Conservation (phyloP, 2,329 filamentous ascomycete species). For the Graphiopsis chlorocephala region DNA sequence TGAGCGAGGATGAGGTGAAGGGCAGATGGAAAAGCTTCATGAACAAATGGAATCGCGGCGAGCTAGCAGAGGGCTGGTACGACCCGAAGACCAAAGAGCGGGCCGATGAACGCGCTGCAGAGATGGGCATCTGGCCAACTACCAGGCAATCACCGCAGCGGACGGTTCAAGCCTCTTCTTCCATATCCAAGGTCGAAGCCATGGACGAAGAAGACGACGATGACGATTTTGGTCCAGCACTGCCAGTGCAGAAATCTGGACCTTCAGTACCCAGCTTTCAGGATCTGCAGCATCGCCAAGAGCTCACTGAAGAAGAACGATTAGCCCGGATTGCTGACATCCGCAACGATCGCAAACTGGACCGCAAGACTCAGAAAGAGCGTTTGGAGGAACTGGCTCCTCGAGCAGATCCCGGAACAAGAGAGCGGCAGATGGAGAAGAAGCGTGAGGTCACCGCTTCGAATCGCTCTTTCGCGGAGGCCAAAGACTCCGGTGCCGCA, state of each 20-base stretch:
- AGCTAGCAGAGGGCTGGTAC: slow-evolving; percentile 90
- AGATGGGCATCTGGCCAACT: background rate
- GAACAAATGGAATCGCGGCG: slow-evolving; percentile 85
- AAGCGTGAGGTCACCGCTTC: slow-evolving; percentile 68
- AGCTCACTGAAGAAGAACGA: slow-evolving; percentile 51
- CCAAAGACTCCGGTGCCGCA: slow-evolving; percentile 60
- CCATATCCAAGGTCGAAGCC: background rate
- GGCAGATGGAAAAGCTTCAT: slow-evolving; percentile 94
- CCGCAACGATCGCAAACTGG: slow-evolving; percentile 56
- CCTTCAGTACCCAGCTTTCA: slow-evolving; percentile 67
- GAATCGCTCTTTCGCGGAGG: slow-evolving; percentile 69
- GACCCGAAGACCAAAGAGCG: slow-evolving; percentile 68
- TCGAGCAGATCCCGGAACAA: slow-evolving; percentile 76
- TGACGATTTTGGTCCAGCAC: slow-evolving; percentile 56
- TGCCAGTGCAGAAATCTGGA: slow-evolving; percentile 43
- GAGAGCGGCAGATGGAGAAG: slow-evolving; percentile 85
- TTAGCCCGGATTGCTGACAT: slow-evolving; percentile 50
- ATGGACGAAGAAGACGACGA: slow-evolving; percentile 50
- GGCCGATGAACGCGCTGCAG: slow-evolving; percentile 37
- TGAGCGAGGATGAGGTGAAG: slow-evolving; percentile 71
- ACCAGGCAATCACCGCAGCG: background rate
- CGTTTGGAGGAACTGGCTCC: slow-evolving; percentile 77
- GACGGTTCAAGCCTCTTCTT: background rate
- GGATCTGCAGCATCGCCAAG: slow-evolving; percentile 64
- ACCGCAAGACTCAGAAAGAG: slow-evolving; percentile 66